Base-by-base conservation (phyloP, 192 early-diverging fungal genomes). In the Gryganskiella cystojenkinii region DNA sequence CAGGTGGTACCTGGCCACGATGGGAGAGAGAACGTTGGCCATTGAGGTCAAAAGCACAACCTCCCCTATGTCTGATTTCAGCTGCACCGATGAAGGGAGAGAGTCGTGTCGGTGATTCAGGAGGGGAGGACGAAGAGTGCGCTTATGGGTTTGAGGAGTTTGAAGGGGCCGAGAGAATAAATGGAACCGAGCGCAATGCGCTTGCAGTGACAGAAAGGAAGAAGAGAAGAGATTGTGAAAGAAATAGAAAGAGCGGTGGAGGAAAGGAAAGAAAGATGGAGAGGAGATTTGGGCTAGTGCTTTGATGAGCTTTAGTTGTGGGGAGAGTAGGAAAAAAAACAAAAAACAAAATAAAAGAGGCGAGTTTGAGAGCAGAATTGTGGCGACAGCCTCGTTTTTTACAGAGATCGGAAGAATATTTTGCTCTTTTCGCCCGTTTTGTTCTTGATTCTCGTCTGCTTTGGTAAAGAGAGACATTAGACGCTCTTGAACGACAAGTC, bases 11-110 rank as follows among this genome's bases (percentile, higher is more conserved):
- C 65, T 43, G 17, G 60, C 59, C 73, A 76, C 64, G 40, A 78
- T 68, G 35, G 73, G 73, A 1, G 55, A 55, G 3, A 76, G 54
- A 20, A 76, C 28, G 45, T 76, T 76, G 34, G 73, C 67, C 73
- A 76, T 76, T 40, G 49, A 9, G 47, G 61, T 19, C 30, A 15
- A 24, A 19, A 30, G 42, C 7, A 3, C 4, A 27, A 46, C 19
- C 15, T 34, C 28, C 19, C 8, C 10, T 44, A 14, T 56, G 14
- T 27, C 28, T 35, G 30, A 11, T 13, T 4, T 17, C 14, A 37
- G 33, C 20, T 20, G 25, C 27, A 27, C 11, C 14, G 42, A 45
- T 4, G 44, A 43, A 15, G 9, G 28, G 46, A 22, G 30, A 22
- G 46, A 51, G 33, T 40, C 24, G 20, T 11, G 47, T 22, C 30